These are phyloP conservation scores for Tarenaya hassleriana DNA, from an alignment of 345 rosid species.

Conservation along the genomic window DNA sequence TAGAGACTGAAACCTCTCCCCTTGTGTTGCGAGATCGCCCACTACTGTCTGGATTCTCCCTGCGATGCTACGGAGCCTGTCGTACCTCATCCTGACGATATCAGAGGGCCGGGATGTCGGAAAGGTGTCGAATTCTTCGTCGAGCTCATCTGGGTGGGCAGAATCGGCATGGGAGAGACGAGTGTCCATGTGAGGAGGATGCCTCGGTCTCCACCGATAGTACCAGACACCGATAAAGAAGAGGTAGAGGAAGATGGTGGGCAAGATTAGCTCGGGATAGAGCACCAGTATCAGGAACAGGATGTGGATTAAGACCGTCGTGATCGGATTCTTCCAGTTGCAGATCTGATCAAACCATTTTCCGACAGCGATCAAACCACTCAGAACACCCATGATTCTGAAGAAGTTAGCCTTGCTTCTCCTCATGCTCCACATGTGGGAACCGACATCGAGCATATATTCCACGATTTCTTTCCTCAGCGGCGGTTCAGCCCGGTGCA, in stretches of 20 bases:
- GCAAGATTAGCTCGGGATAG: slow-evolving; percentile 83
- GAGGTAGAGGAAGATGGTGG: slow-evolving; percentile 82
- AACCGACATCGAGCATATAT: slow-evolving; percentile 90
- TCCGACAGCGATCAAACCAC: slow-evolving; percentile 77
- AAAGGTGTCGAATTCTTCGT: slow-evolving; percentile 86
- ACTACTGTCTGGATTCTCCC: slow-evolving; percentile 92
- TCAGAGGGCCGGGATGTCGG: slow-evolving; percentile 75
- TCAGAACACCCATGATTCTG: slow-evolving; percentile 72
- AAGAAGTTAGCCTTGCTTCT: slow-evolving; percentile 95
- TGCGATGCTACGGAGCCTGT: slow-evolving; percentile 81
- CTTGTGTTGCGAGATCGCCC: slow-evolving; percentile 92
- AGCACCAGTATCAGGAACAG: slow-evolving; percentile 78
- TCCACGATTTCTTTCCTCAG: slow-evolving; percentile 86
- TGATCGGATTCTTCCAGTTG: slow-evolving; percentile 85
- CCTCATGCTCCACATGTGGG: slow-evolving; percentile 99
- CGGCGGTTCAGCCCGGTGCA: slow-evolving; percentile 83
- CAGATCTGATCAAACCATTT: slow-evolving; percentile 95
- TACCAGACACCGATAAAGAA: slow-evolving; percentile 93
- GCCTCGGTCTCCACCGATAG: slow-evolving; percentile 88
- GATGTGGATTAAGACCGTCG: slow-evolving; percentile 79
- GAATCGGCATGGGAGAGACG: slow-evolving; percentile 86
- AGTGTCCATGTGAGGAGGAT: slow-evolving; percentile 97
- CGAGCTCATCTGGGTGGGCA: slow-evolving; percentile 79
- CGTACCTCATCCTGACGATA: slow-evolving; percentile 75
- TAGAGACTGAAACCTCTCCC: slow-evolving; percentile 81